phyloP scores from a whole-genome alignment of 2,329 filamentous ascomycete species.

The Alternaria conjuncta region DNA sequence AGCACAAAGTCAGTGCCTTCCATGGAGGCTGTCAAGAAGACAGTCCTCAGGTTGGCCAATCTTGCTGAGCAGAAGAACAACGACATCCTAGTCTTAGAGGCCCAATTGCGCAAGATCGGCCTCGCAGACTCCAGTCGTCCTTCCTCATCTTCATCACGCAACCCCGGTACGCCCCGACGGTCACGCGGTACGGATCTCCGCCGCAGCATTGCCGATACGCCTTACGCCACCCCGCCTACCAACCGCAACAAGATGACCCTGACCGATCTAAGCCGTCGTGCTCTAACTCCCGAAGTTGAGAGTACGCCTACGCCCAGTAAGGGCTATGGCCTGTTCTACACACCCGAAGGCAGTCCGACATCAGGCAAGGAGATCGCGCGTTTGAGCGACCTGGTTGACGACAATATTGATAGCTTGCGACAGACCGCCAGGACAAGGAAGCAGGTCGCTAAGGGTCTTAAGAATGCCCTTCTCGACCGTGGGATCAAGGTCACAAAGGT shows the following conservation, averaged over 20 bases:
- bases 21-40: conserved; percentile 89
- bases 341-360: conserved; percentile 36
- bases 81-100: conserved; percentile 88
- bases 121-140: conserved; percentile 31
- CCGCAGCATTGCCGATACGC: conserved; percentile 30
- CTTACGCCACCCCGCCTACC: conserved; percentile 48
- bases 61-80: conserved; percentile 92
- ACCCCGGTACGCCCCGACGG: conserved; percentile 24
- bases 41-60: conserved; percentile 88
- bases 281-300: conserved; percentile 40
- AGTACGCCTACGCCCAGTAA: conserved; percentile 32
- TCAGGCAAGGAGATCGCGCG: conserved; percentile 37
- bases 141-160: conserved; percentile 29
- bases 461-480: conserved; percentile 43
- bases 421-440: conserved; percentile 45
- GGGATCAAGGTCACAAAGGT: conserved; percentile 39
- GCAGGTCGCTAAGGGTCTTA: conserved; percentile 48
- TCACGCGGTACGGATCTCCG: conserved; percentile 21
- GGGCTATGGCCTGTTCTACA: conserved; percentile 46
- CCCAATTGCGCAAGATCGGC: conserved; percentile 76
- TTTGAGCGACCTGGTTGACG: conserved; percentile 50
- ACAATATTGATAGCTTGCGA: conserved; percentile 48
- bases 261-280: conserved; percentile 35
- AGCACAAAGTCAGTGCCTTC: conserved; percentile 67
- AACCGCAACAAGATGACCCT: conserved; percentile 42